phyloP scores from a whole-genome alignment of 208 protist genomes.

The Phytomonas sp. region DNA sequence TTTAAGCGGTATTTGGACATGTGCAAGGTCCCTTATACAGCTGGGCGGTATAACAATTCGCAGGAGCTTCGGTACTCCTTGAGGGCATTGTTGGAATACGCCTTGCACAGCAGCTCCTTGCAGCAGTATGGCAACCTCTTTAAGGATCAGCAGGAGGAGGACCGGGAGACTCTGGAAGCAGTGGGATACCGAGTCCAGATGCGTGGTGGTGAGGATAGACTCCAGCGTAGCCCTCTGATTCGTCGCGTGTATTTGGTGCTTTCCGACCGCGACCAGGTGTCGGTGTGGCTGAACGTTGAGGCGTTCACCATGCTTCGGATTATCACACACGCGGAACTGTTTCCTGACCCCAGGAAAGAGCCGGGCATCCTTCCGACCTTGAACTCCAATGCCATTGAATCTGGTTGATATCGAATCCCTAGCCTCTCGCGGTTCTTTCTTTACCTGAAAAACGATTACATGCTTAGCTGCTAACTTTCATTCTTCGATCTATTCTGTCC shows the following conservation, averaged over 20 bases:
- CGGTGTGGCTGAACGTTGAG: slow-evolving; percentile 28
- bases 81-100: slow-evolving; percentile 22
- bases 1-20: slow-evolving; percentile 19
- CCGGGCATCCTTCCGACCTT: slow-evolving; percentile 23
- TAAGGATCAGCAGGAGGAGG: slow-evolving; percentile 9
- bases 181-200: slow-evolving; percentile 18
- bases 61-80: slow-evolving; percentile 52
- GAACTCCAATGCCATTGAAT: slow-evolving; percentile 34
- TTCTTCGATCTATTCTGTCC: slow-evolving; percentile 41
- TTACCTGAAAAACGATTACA: slow-evolving; percentile 50
- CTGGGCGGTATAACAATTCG: slow-evolving; percentile 34
- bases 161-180: slow-evolving; percentile 17
- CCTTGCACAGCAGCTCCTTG: slow-evolving; percentile 19
- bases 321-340: slow-evolving; percentile 31
- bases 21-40: slow-evolving; percentile 17
- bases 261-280: slow-evolving; percentile 27
- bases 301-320: slow-evolving; percentile 22
- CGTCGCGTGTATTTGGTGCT: slow-evolving; percentile 29
- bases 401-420: slow-evolving; percentile 30
- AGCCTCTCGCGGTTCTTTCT: slow-evolving; percentile 31
- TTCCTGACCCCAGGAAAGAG: slow-evolving; percentile 18
- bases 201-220: slow-evolving; percentile 10
- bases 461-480: slow-evolving; percentile 24
- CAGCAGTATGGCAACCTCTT: slow-evolving; percentile 15
- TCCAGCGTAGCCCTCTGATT: slow-evolving; percentile 16